Base-by-base conservation (phyloP, 2,329 filamentous ascomycete genomes). In the Penicillium sp. region DNA sequence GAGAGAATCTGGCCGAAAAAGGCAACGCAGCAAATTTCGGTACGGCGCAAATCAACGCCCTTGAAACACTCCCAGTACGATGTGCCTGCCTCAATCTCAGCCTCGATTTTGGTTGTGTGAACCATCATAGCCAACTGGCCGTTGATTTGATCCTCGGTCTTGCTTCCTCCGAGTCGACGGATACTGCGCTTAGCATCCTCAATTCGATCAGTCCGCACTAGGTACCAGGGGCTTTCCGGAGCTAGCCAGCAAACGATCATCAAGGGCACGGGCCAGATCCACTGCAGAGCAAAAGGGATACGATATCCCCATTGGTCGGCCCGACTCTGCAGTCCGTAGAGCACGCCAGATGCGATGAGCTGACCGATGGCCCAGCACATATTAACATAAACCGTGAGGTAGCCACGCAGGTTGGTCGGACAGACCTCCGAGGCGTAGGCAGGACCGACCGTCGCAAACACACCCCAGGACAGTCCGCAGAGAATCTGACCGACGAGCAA, bases 401-500 rank as follows among this genome's bases (percentile, higher is more conserved):
- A 74, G 0, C 67, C 66, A 14, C 68, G 66, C 19, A 70, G 55
- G n/a, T 62, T 65, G 6, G 68, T 65, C 1, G 69, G 67, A 40
- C 69, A 71, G 16, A 71, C 66, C 56, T 71, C 68, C 3, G 69
- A 71, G 10, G 68, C 68, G 19, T 71, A 71, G 1, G 69, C 67
- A 0, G 59, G 68, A 9, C 67, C 67, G 13, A 69, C 59, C 18
- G 69, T 70, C 2, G 69, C 67, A 37, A 73, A 74, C 6, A 74
- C 67, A 40, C 73, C 72, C 73, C 73, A 74, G 1, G 76, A 72
- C n/a, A 79, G 64, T 33, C 77, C 76, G 56, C 79, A 82, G 11
- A 84, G 67, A 59, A 83, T 72, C 55, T 82, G 74, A 5, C 79
- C 81, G 6, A 79, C 73, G 2, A 83, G 69, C 36, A 82, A 69